These are phyloP conservation scores for Skeletonema grethae DNA, from an alignment of 108 stramenopile genomes.

Conservation along the genomic window DNA sequence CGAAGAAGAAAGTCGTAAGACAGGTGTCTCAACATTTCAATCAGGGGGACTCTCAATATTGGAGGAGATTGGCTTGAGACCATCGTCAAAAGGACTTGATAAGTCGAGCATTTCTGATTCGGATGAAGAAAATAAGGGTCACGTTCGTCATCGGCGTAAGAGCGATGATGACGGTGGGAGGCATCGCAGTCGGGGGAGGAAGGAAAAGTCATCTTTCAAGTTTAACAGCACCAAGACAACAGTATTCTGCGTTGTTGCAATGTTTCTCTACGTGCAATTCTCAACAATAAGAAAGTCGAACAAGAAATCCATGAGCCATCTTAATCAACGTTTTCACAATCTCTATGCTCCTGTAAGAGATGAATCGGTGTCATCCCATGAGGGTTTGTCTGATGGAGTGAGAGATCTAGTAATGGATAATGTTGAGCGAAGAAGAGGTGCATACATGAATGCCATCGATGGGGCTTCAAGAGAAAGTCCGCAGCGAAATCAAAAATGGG, in stretches of 20 bases:
- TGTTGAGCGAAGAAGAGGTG: conserved; percentile 11
- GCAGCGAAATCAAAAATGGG: conserved; percentile 1
- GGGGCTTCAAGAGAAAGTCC: neutral
- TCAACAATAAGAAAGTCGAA: neutral
- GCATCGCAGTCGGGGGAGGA: neutral
- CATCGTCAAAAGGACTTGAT: conserved; percentile 1
- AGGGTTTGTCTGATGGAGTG: neutral
- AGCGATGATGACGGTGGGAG: conserved; percentile 11
- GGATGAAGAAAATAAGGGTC: conserved; percentile 4
- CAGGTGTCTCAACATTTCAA: conserved; percentile 11
- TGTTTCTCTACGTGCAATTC: conserved; percentile 5
- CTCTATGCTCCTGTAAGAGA: neutral
- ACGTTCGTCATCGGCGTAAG: conserved; percentile 11
- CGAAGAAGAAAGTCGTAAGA: conserved; percentile 3
- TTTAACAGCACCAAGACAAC: conserved; percentile 4
- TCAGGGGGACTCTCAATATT: conserved; percentile 22
- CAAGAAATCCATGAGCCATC: neutral
- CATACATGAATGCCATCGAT: neutral
- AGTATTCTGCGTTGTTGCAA: conserved; percentile 1
- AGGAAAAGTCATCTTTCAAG: neutral
- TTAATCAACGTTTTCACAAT: neutral
- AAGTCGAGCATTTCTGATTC: conserved; percentile 3
- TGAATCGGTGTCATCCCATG: neutral
- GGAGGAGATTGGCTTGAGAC: conserved; percentile 30
- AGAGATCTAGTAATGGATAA: conserved; percentile 13